Conservation (phyloP, 2,329 filamentous ascomycete genomes). For the Xylaria sp. region DNA sequence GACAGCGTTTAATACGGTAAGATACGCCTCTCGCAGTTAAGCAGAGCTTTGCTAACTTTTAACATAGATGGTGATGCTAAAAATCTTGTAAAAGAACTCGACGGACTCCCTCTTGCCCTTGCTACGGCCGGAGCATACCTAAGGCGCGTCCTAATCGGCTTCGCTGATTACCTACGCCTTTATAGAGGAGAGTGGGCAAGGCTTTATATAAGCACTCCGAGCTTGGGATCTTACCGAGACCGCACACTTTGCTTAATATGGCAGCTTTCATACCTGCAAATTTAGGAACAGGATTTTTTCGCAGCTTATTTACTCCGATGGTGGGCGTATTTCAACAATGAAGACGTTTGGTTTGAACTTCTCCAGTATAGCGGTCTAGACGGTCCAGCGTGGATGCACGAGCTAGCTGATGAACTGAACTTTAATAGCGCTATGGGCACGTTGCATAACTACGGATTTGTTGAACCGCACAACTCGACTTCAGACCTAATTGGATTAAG, state of each 20-base stretch:
- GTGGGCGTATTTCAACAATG: constrained; percentile 28
- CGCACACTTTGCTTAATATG: constrained; percentile 31
- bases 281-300: constrained; percentile 22
- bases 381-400: constrained; percentile 13
- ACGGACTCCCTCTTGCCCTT: constrained; percentile 32
- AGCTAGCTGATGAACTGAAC: constrained; percentile 24
- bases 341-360: constrained; percentile 30
- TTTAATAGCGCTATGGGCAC: constrained; percentile 22
- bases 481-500: constrained; percentile 19
- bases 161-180: constrained; percentile 23
- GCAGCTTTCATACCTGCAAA: constrained; percentile 23
- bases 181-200: constrained; percentile 25
- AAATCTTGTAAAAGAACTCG: constrained; percentile 19
- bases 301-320: constrained; percentile 28
- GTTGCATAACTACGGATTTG: constrained; percentile 28
- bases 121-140: constrained; percentile 28
- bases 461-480: constrained; percentile 19
- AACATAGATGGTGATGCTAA: constrained; percentile 10
- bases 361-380: constrained; percentile 2
- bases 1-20: no score
- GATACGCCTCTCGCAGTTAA: no score
- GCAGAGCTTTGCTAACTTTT: no score
- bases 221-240: constrained; percentile 29
- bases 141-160: neutral
- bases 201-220: constrained; percentile 19